Percentiles rank a stretch among this genome's conserved stretches.
phyloP scores from a whole-genome alignment of 345 rosid species.

The Citrus australasica region DNA sequence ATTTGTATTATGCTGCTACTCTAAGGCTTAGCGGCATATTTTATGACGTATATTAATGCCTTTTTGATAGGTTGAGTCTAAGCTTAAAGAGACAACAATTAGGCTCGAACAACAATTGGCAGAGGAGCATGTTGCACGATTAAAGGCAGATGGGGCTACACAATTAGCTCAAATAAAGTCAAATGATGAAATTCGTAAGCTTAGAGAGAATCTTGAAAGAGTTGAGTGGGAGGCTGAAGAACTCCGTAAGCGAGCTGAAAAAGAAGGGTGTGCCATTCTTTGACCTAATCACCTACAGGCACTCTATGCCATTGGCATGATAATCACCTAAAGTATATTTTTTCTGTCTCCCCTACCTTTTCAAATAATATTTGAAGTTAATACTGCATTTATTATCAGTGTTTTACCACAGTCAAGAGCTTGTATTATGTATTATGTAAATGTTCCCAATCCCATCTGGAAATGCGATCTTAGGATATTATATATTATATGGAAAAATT shows the following conservation, averaged over 20 bases:
- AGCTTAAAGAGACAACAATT: slow-evolving; percentile 62
- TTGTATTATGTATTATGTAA: not conserved
- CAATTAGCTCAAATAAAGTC: slow-evolving; percentile 55
- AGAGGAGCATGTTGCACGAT: slow-evolving; percentile 76
- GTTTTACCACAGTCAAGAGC: not conserved
- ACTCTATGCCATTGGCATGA: not conserved
- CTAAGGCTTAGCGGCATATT: not conserved
- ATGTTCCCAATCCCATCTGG: not conserved
- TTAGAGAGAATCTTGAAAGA: too few species aligned
- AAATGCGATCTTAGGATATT: not conserved
- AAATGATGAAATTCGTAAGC: slow-evolving; percentile 34
- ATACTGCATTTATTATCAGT: not conserved
- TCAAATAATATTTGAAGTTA: not conserved
- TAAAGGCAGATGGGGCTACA: slow-evolving; percentile 60
- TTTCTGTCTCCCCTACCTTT: too few species aligned
- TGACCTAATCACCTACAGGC: slow-evolving; percentile 14
- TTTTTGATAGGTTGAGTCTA: slow-evolving; percentile 57
- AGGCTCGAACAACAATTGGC: slow-evolving; percentile 70
- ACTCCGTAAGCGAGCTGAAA: slow-evolving; percentile 47
- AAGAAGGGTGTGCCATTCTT: slow-evolving; percentile 48
- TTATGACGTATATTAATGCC: not conserved
- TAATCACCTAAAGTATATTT: not conserved
- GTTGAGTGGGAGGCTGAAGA: slow-evolving; percentile 30
- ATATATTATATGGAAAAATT: too few species aligned
- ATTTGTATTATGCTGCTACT: not conserved